Base-by-base conservation (phyloP, 2,329 filamentous ascomycete species). In the Penicillium sp. region DNA sequence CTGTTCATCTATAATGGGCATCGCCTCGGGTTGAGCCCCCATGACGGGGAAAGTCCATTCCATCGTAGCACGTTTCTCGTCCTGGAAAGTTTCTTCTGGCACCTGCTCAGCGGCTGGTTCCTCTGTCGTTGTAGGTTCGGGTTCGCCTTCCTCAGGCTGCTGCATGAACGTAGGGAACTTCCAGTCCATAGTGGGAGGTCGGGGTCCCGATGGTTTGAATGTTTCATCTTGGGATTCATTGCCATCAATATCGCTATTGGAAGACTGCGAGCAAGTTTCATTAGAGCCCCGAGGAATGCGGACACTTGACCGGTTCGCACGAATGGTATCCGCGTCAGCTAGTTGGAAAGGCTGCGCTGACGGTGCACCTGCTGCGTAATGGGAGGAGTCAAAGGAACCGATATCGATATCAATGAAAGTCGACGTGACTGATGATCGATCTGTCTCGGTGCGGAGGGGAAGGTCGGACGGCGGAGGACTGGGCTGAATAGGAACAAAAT, bases 331-430 rank as follows among this genome's bases (percentile, higher is more conserved):
- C 6, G 79, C 74, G 64, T 81, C 75, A 16, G 79, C 75, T 48
- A 82, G 71, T 60, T 82, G 75, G 64, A 82, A 79, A 13, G 75
- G 76, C 16, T 81, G 78, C 43, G 79, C 77, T 8, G 78, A 75
- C 8, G 80, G 78, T 31, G 81, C 76, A 21, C 73, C 77, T 16
- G 81, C 82, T 36, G 78, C 80, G 65, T 86, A 79, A 49, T 79
- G 76, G 1, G 74, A 68, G 8, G 76, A 75, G 55, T 80, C 77
- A 55, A 79, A 80, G 8, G 76, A 75, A 14, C 77, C 83, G 33
- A 87, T 75, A 62, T 87, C 83, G 52, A 86, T 84, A 77, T 83
- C 77, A 36, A 79, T 77, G 31, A 78, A 77, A 0, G 77, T 78
- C 3, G 77, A 79, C 3, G 74, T 76, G 37, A 79, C 77, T 0